phyloP scores from a whole-genome alignment of 306 rosid genomes.

The Cicer arietinum region DNA sequence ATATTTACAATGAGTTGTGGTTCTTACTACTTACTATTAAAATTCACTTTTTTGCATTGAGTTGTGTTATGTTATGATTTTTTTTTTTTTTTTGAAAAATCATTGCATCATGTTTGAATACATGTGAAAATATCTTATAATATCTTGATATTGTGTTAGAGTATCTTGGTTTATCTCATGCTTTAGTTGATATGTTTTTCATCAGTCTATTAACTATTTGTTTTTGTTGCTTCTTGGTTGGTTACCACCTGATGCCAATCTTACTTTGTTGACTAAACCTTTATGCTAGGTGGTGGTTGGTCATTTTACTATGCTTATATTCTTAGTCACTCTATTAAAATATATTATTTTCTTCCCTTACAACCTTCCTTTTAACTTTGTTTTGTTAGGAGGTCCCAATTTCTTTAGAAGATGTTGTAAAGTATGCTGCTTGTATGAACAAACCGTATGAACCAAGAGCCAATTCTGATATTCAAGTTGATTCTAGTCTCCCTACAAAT shows the following conservation, averaged over 20 bases:
- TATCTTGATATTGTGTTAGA: background rate
- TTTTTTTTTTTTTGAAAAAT: too few species aligned
- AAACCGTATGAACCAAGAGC: conserved; percentile 46
- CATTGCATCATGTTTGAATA: background rate
- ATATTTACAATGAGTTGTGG: background rate
- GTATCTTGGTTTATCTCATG: background rate
- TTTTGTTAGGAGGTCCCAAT: conserved; percentile 58
- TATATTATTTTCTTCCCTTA: background rate
- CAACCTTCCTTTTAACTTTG: conserved; percentile 26
- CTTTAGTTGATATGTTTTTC: conserved; percentile 6
- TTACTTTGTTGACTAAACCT: conserved; percentile 10
- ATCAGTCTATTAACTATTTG: conserved; percentile 14
- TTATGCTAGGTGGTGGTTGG: conserved; percentile 20
- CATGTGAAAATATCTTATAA: background rate
- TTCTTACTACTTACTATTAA: background rate
- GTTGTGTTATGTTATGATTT: background rate
- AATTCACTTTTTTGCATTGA: conserved; percentile 7
- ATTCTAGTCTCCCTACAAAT: conserved; percentile 43
- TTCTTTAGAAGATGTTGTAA: conserved; percentile 44
- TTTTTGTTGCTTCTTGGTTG: conserved; percentile 27
- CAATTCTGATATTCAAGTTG: conserved; percentile 47
- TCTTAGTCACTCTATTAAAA: background rate
- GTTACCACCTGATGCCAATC: conserved; percentile 6
- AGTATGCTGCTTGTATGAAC: conserved; percentile 32
- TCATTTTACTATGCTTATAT: conserved; percentile 30